Evolutionary conservation across 2,329 filamentous ascomycete species (phyloP).

Genomic region (Aspergillus sp.): DNA sequence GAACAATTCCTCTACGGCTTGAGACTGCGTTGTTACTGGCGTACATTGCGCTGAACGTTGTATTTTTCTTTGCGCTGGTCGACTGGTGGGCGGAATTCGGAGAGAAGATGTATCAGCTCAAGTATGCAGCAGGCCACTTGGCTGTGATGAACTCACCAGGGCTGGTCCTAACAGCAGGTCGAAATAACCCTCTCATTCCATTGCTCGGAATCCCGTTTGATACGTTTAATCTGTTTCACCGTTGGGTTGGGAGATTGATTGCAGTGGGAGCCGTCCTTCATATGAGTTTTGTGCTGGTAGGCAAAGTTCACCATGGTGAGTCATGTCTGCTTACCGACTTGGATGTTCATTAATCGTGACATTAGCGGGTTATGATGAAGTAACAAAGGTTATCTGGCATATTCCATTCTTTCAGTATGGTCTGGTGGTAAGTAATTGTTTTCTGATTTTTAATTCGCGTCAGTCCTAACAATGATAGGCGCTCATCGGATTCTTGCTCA

Average conservation of each 20-base stretch:
- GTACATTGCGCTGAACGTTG: conserved; percentile 65
- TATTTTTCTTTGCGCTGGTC: conserved; percentile 55
- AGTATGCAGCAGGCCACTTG: conserved; percentile 77
- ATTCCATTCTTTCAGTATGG: conserved; percentile 25
- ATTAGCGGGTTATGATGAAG: conserved; percentile 49
- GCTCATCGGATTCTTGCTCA: conserved; percentile 32
- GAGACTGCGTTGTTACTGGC: conserved; percentile 63
- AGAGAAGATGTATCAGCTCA: conserved; percentile 45
- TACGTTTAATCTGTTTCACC: conserved; percentile 83
- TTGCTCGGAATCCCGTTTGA: conserved; percentile 83
- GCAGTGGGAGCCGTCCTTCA: conserved; percentile 65
- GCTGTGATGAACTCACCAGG: conserved; percentile 84
- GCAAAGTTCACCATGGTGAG: conserved; percentile 16
- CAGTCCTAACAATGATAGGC: conserved; percentile 24
- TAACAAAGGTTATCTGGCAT: conserved; percentile 22
- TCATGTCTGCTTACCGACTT: neutral
- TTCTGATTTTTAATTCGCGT: conserved; percentile 46
- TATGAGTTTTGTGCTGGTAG: conserved; percentile 38
- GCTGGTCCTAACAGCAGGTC: conserved; percentile 76
- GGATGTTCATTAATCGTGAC: too few species aligned
- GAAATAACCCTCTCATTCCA: conserved; percentile 84
- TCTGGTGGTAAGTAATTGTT: conserved; percentile 42
- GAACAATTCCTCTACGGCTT: conserved; percentile 68
- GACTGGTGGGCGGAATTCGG: conserved; percentile 28
- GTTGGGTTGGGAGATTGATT: conserved; percentile 73